Base-by-base conservation (phyloP, 768 basidiomycete genomes). In the Panaeolus papilionaceus region DNA sequence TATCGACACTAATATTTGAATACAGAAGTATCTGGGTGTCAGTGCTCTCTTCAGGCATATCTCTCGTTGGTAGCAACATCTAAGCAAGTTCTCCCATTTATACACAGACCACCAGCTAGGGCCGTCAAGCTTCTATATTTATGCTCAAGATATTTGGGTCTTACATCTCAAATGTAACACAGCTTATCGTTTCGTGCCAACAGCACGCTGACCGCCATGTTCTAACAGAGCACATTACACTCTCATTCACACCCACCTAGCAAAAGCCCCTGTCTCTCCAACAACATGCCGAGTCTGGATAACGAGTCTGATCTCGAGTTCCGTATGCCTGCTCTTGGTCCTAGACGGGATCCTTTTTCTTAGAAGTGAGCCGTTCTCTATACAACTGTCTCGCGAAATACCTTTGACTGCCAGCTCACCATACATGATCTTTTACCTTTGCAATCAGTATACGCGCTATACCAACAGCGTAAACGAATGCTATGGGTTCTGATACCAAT, bases 301-400 rank as follows among this genome's bases (percentile, higher is more conserved):
- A 20, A 28, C 12, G n/a, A 16, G 42, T 40, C 18, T 51, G 37
- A n/a, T 64, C 33, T 9, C 47, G 11, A 51, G 44, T 47, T 28
- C 42, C 11, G 37, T 38, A 14, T 5, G 23, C 11, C 33, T 49
- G 9, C 40, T 64, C 12, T 28, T 47, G 2, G 26, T 49, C 37
- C 64, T 64, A n/a, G 64, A 64, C 38, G 40, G 18, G 14, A 37
- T 64, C 7, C 37, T 64, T n/a, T 49, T 64, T 28, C 64, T 64
- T 14, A 42, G 64, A 45, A n/a, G 64, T 64, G 20, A 47, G 44
- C 8, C 2, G 20, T 20, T 23, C 47, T 26, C 47, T 16, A 6
- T 14, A 6, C 12, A 16, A 44, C 18, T 33, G 33, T 33, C 33
- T 18, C 42, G 16, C 42, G 5, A 44, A 6, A 16, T 44, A 45